Evolutionary conservation across 192 early-diverging fungal species (phyloP), one percentile per base, ranked within the genome.

Genomic region (Coemansia sp.): DNA sequence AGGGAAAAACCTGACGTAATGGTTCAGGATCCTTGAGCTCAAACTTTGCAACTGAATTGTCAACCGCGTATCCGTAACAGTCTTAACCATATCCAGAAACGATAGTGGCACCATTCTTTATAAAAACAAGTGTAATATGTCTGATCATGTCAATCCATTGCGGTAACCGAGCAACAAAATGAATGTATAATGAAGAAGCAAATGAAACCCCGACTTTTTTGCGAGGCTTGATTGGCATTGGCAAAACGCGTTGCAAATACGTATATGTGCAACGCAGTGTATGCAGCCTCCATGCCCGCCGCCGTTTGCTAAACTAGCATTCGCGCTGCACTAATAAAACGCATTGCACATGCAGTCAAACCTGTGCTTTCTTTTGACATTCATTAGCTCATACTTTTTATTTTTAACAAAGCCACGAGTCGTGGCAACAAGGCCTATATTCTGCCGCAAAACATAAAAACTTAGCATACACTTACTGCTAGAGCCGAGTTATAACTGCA

Each of bases 281-380:
- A 53, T 53, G 51, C 51, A 53, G 51, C 51, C 51, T 53, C 51
- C 51, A 53, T 53, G 24, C 51, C 51, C 12, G 51, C 24, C 51
- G 51, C 51, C 32, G 51, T 53, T 25, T 53, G 12, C 51, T 53
- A 53, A 25, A 22, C 51, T 53, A 23, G 41, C 41, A 45, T 45
- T 45, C 15, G 9, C 41, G 4, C 11, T 5, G 41, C 41, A 45
- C 15, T 45, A 45, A 15, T n/a, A 45, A 45, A 45, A 15, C 12
- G 15, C 41, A 4, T 45, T 45, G 15, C 32, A 8, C 32, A 35
- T 35, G 32, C 32, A 35, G 32, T 8, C 32, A 35, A 35, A 8
- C 32, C 32, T 35, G 32, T 1, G 32, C 32, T 35, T 35, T 35
- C 32, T 35, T 29, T 29, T 8, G 32, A 35, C 32, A 35, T 35